Conservation (phyloP, 2,329 filamentous ascomycete species). For the Bipolaris sorokiniana region DNA sequence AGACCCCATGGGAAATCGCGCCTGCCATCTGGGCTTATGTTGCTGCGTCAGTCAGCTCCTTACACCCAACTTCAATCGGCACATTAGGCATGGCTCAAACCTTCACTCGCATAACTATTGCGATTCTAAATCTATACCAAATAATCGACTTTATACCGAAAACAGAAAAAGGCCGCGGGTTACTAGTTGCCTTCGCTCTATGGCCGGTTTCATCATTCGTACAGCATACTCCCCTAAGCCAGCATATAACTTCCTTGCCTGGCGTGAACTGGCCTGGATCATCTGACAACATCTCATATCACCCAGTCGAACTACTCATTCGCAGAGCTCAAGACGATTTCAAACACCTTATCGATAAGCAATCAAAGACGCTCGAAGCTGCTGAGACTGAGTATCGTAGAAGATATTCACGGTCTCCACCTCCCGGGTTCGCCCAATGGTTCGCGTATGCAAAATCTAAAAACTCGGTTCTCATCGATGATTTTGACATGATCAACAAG, state of each 20-base stretch:
- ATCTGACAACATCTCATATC: not conserved
- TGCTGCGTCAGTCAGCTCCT: not conserved
- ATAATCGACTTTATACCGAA: not conserved
- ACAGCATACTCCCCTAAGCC: not conserved
- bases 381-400: constrained; percentile 51
- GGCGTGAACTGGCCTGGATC: not conserved
- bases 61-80: not conserved
- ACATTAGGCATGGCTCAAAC: not conserved
- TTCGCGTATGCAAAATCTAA: constrained; percentile 51
- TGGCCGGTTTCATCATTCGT: constrained; percentile 4
- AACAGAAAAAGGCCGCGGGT: not conserved
- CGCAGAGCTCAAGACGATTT: constrained; percentile 22
- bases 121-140: not conserved
- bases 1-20: constrained; percentile 5
- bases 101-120: not conserved
- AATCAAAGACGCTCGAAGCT: constrained; percentile 47
- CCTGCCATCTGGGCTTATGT: constrained; percentile 3
- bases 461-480: constrained; percentile 57
- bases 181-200: not conserved
- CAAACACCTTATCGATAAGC: constrained; percentile 38
- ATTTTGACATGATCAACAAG: constrained; percentile 56
- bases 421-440: constrained; percentile 57
- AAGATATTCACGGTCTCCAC: constrained; percentile 54
- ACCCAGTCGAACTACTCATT: constrained; percentile 2
- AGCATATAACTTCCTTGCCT: not conserved